Percentiles rank a stretch among this genome's conserved stretches.
phyloP scores from a whole-genome alignment of 1,284 basidiomycete genomes.

The Sporisorium scitamineum region DNA sequence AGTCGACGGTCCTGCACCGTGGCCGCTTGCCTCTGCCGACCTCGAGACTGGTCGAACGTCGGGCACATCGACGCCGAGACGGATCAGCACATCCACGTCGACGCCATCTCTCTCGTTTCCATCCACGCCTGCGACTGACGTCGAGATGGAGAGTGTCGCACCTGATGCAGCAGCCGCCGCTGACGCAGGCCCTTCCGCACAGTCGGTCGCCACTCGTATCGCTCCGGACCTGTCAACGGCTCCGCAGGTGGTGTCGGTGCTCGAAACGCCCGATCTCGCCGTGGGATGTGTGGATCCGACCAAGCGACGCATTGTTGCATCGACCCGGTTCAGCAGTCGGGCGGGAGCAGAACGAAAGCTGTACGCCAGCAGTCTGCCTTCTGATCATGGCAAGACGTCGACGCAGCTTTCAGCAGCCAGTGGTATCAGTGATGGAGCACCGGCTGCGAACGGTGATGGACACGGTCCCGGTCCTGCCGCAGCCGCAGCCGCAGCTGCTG shows the following conservation, averaged over 20 bases:
- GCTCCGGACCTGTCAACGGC: conserved; percentile 56
- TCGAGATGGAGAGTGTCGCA: conserved; percentile 5
- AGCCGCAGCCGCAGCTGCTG: neutral
- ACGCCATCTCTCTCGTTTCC: conserved; percentile 35
- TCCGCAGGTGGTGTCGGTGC: conserved; percentile 50
- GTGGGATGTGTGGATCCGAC: conserved; percentile 57
- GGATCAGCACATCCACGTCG: conserved; percentile 24
- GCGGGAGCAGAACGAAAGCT: conserved; percentile 78
- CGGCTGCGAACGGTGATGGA: conserved; percentile 5
- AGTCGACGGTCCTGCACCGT: conserved; percentile 33
- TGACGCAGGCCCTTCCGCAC: neutral
- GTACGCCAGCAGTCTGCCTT: conserved; percentile 57
- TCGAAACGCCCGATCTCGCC: conserved; percentile 58
- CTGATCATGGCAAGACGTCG: conserved; percentile 44
- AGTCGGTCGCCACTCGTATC: conserved; percentile 35
- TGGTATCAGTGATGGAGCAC: neutral
- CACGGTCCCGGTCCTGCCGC: neutral
- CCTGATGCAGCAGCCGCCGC: neutral
- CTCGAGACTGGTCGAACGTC: conserved; percentile 4
- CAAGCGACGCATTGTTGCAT: conserved; percentile 80
- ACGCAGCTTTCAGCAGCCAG: conserved; percentile 14
- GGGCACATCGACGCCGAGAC: conserved; percentile 15
- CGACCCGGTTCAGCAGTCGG: conserved; percentile 84
- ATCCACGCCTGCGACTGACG: conserved; percentile 17
- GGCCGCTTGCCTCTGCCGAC: conserved; percentile 30